Percentiles rank a stretch among this genome's conserved stretches.
Conservation (phyloP, 805 yeast species). For the Kodamaea sagamina region DNA sequence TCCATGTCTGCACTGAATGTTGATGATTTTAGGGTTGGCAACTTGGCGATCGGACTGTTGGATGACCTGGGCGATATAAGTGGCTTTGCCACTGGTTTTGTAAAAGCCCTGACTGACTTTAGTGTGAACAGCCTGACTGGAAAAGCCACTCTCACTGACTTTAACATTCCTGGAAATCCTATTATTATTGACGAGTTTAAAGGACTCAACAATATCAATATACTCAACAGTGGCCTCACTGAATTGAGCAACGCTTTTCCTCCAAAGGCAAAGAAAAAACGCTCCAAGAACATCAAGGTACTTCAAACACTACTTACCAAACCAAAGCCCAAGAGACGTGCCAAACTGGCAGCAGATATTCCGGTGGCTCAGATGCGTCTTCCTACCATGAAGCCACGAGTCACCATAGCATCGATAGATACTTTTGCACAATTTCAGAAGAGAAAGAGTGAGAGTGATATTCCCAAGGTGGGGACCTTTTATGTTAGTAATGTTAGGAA, state of each 20-base stretch:
- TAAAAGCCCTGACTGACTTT: no score
- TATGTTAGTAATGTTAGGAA: slow-evolving; percentile 1
- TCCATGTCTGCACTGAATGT: no score
- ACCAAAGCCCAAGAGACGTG: slow-evolving; percentile 4
- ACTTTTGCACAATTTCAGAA: slow-evolving; percentile 16
- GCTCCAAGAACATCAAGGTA: slow-evolving; percentile 5
- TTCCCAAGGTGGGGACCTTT: slow-evolving; percentile 11
- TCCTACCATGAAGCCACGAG: slow-evolving; percentile 25
- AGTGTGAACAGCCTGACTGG: no score
- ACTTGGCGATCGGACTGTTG: no score
- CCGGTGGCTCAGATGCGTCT: slow-evolving; percentile 2
- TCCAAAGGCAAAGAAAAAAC: neutral
- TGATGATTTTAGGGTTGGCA: no score
- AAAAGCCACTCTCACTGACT: no score
- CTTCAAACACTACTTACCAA: neutral
- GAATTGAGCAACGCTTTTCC: neutral
- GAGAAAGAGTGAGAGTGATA: slow-evolving; percentile 11
- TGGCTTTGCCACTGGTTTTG: no score
- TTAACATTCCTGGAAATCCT: no score
- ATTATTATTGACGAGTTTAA: no score
- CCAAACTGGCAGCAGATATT: slow-evolving; percentile 3
- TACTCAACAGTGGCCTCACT: no score
- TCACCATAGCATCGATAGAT: slow-evolving; percentile 26
- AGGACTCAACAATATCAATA: no score
- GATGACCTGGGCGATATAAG: no score